Conservation (phyloP, 306 rosid genomes). For the Lathyrus aphaca region DNA sequence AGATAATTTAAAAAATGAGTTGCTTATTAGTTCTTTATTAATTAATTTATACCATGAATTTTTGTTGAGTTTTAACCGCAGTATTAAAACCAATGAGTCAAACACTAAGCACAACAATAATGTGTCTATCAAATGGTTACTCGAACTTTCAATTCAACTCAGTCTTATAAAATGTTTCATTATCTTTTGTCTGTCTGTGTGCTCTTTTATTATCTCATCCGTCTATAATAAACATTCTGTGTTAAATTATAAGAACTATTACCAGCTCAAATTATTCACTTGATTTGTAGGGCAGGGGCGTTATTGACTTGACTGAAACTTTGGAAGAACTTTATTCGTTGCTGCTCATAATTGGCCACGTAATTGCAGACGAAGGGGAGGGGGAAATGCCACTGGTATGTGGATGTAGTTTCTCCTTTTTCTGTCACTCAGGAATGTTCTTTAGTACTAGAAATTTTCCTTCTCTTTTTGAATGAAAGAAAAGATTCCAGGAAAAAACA, state of each 20-base stretch:
- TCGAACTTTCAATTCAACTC: neutral
- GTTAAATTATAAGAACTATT: conserved; percentile 25
- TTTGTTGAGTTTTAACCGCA: conserved; percentile 1
- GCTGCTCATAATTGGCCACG: conserved; percentile 85
- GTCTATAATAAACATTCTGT: no score
- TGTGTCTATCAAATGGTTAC: neutral
- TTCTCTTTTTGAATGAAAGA: conserved; percentile 4
- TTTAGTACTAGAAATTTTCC: conserved; percentile 6
- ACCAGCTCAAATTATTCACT: conserved; percentile 44
- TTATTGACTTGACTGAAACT: conserved; percentile 75
- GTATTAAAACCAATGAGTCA: neutral
- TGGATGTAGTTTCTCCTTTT: conserved; percentile 37
- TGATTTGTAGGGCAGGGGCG: conserved; percentile 78
- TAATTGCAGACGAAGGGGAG: conserved; percentile 93
- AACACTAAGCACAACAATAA: conserved; percentile 12
- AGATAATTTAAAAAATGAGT: conserved; percentile 6
- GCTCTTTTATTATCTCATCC: conserved; percentile 6
- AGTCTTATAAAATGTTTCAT: neutral
- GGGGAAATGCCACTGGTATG: conserved; percentile 93
- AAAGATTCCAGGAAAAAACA: conserved; percentile 1
- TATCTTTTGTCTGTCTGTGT: conserved; percentile 5
- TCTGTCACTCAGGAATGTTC: conserved; percentile 28
- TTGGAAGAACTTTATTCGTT: conserved; percentile 93
- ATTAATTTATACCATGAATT: neutral
- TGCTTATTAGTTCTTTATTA: conserved; percentile 6